Conservation (phyloP, 345 rosid genomes). For the Rhizophora mangle region DNA sequence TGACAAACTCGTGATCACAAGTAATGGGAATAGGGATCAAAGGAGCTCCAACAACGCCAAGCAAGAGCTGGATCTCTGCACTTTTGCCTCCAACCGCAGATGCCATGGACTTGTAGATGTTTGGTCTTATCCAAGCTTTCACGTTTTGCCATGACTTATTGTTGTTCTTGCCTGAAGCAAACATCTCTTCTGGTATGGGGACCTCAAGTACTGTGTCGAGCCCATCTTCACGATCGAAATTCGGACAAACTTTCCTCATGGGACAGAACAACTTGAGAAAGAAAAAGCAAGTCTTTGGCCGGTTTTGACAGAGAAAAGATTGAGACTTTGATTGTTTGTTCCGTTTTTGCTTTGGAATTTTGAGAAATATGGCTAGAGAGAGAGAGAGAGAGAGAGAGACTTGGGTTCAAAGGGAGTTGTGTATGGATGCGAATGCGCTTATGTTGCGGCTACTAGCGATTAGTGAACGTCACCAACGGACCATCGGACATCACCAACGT, state of each 20-base stretch:
- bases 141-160: conserved; percentile 65
- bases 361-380: neutral
- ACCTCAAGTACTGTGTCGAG: conserved; percentile 97
- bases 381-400: conserved; percentile 7
- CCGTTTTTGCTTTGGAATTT: neutral
- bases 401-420: conserved; percentile 20
- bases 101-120: conserved; percentile 27
- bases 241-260: conserved; percentile 97
- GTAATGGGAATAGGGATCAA: conserved; percentile 75
- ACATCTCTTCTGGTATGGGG: conserved; percentile 92
- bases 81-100: conserved; percentile 54
- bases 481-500: conserved; percentile 55
- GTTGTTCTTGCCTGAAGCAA: conserved; percentile 31
- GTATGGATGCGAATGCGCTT: neutral
- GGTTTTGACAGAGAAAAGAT: neutral
- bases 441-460: neutral
- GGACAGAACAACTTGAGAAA: neutral
- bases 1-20: conserved; percentile 31
- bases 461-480: conserved; percentile 54
- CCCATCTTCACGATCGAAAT: conserved; percentile 73
- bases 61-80: conserved; percentile 82
- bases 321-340: neutral
- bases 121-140: conserved; percentile 74
- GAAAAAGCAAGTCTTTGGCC: neutral
- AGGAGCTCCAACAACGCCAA: conserved; percentile 94